Evolutionary conservation across 2,329 filamentous ascomycete genomes (phyloP).

Genomic region (Aaosphaeria pasadenensis): DNA sequence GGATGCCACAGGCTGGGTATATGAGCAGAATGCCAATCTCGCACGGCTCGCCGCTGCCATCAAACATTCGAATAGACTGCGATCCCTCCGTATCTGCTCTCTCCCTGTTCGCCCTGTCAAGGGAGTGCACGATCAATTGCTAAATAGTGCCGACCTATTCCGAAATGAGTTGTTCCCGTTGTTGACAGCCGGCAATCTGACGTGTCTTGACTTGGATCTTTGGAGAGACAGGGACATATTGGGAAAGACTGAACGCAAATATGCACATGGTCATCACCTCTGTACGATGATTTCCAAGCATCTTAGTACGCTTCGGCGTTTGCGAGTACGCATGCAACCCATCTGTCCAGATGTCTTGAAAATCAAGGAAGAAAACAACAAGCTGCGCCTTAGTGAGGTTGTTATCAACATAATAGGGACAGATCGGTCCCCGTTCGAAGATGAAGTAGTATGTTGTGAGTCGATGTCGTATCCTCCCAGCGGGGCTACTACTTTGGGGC

Average conservation of each 20-base stretch:
- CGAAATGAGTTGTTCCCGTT: constrained; percentile 11
- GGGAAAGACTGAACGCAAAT: constrained; percentile 9
- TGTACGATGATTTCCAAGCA: constrained; percentile 46
- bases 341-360: constrained; percentile 18
- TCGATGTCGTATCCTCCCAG: constrained; percentile 9
- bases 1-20: constrained; percentile 11
- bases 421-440: constrained; percentile 12
- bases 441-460: constrained; percentile 8
- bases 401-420: constrained; percentile 19
- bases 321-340: constrained; percentile 16
- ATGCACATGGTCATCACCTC: constrained; percentile 12
- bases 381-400: constrained; percentile 16
- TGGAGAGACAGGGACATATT: constrained; percentile 8
- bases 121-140: constrained; percentile 10
- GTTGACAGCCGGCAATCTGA: constrained; percentile 13
- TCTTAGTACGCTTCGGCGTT: constrained; percentile 36
- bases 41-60: constrained; percentile 11
- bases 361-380: constrained; percentile 12
- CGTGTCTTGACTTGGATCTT: constrained; percentile 12
- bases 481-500: constrained; percentile 9
- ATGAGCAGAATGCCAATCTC: constrained; percentile 15
- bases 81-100: constrained; percentile 12
- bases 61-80: constrained; percentile 17
- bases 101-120: no score
- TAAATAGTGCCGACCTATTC: constrained; percentile 16